These are phyloP conservation scores for Euclidium syriacum DNA, from an alignment of 345 rosid species.

Conservation along the genomic window DNA sequence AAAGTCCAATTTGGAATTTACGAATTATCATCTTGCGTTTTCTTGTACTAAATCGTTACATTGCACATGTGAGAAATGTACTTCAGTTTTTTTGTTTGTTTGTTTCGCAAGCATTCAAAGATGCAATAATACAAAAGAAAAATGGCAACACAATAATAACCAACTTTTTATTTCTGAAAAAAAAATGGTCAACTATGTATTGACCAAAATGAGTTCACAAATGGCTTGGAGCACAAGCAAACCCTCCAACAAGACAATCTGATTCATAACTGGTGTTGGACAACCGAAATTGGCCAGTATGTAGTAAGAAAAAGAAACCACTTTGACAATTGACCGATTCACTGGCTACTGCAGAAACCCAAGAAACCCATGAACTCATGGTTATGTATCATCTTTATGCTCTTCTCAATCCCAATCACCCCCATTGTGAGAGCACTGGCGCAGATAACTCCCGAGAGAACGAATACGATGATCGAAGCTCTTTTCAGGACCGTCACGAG, in stretches of 20 bases:
- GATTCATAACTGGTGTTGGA: slow-evolving; percentile 18
- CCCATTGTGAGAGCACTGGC: slow-evolving; percentile 88
- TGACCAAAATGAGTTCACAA: slow-evolving; percentile 2
- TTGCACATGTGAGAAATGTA: neutral
- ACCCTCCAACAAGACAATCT: neutral
- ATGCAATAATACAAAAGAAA: neutral
- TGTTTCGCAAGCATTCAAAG: slow-evolving; percentile 3
- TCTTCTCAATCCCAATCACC: slow-evolving; percentile 53
- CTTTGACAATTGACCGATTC: neutral
- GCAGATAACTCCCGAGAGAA: slow-evolving; percentile 78
- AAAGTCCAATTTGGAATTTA: neutral
- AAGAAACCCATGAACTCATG: slow-evolving; percentile 90
- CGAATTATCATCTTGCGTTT: neutral
- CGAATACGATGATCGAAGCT: slow-evolving; percentile 67
- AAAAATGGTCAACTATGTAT: slow-evolving; percentile 10
- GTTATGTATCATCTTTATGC: slow-evolving; percentile 56
- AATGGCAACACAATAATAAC: neutral
- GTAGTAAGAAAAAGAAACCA: neutral
- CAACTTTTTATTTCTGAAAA: neutral
- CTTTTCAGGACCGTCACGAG: slow-evolving; percentile 45
- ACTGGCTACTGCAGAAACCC: slow-evolving; percentile 66
- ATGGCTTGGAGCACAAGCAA: slow-evolving; percentile 19
- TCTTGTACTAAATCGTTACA: neutral
- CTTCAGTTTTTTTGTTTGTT: neutral
- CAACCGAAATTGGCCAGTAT: slow-evolving; percentile 60